Base-by-base conservation (phyloP, 345 rosid genomes). In the Corchorus capsularis region DNA sequence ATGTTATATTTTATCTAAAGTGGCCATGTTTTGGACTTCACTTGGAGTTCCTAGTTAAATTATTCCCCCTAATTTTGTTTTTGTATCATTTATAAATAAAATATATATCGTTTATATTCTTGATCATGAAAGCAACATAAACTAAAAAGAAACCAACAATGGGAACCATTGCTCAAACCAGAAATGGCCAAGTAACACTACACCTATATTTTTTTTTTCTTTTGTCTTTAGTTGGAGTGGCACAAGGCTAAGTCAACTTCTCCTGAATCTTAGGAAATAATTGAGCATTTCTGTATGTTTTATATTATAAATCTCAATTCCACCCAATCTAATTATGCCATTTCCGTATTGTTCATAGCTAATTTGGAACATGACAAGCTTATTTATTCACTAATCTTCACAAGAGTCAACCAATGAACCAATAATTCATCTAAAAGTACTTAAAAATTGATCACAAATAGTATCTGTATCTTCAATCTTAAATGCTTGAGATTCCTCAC, bases 321-420 rank as follows among this genome's bases (percentile, higher is more conserved):
- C 56, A 4, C 32, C 56, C 61, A 56, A 56, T 56, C 61, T 19
- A n/a, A 56, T 56, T n/a, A 56, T 56, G 61, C 61, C 61, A 56
- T 56, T 13, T 53, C 56, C n/a, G 17, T 0, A 3, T 56, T 56
- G 61, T 17, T 56, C 56, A 14, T 13, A n/a, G 61, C 20, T 56
- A 56, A 56, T 7, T 56, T 56, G 61, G 19, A 56, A 8, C 19
- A 6, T 56, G 32, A 56, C 61, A 56, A 56, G 34, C 7, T 15
- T 56, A 19, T 56, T 4, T 19, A 19, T 53, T 13, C 17, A 53
- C 15, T 13, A 13, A 53, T 53, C 10, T 19, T 3, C 27, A 17
- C 27, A 17, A 6, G 20, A 56, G 61, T 56, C 61, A 16, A 56
- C 61, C 61, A 56, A 56, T 56, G 19, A 16, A 56, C 61, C 61